Conservation (phyloP, 176 grass and related monocot genomes). For the Poa annua region DNA sequence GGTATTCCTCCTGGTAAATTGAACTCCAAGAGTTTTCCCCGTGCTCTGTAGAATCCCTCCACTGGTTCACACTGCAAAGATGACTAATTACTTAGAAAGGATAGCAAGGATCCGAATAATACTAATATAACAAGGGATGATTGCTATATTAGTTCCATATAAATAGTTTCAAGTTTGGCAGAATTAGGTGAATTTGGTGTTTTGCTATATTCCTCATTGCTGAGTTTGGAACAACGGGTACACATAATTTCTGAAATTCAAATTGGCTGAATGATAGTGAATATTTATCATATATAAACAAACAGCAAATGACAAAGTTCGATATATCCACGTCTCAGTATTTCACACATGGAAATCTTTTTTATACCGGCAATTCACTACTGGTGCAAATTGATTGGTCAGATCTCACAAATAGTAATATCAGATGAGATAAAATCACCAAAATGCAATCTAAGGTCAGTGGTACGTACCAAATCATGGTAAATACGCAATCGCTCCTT, state of each 20-base stretch:
- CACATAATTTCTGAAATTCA: not conserved
- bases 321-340: not conserved
- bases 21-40: slow-evolving; percentile 85
- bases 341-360: not conserved
- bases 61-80: slow-evolving; percentile 75
- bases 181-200: too few species aligned
- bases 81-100: not conserved
- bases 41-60: slow-evolving; percentile 78
- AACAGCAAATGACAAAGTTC: not conserved
- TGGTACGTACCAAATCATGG: slow-evolving; percentile 70
- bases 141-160: not conserved
- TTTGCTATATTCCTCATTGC: too few species aligned
- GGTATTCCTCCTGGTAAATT: slow-evolving; percentile 86
- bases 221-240: not conserved
- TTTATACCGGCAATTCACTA: not conserved
- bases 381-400: not conserved
- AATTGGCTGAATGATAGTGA: not conserved
- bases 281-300: not conserved
- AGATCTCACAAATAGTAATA: not conserved
- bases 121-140: not conserved
- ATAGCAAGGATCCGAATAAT: not conserved
- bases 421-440: too few species aligned
- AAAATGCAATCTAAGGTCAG: not conserved
- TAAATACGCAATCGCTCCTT: slow-evolving; percentile 85
- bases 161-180: not conserved